Evolutionary conservation across 2,329 filamentous ascomycete genomes (phyloP), one percentile per base, ranked within the genome.

Genomic region (Thelonectria discophora): DNA sequence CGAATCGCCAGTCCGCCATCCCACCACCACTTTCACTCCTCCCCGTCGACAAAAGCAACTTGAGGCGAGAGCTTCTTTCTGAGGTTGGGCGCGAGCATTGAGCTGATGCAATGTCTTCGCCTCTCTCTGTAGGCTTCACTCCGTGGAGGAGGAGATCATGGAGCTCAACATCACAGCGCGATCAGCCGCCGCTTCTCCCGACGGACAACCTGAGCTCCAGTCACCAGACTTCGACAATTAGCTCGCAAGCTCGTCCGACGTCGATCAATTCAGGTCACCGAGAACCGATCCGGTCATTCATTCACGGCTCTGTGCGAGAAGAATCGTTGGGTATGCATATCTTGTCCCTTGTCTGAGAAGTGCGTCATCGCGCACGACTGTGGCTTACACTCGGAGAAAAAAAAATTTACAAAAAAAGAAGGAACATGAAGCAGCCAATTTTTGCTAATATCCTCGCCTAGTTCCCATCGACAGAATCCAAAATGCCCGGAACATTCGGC

Each of bases 401-500:
- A 46, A 18, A 46, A 46, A 46, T n/a, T n/a, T n/a, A n/a, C n/a
- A n/a, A n/a, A 20, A 18, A 45, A 20, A 18, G 18, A 3, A 15
- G 4, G 11, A 42, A 18, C 24, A 42, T 3, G 7, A 42, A 42
- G n/a, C 39, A 45, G 12, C n/a, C 21, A 20, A 27, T 27, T 8
- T 47, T 5, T 47, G 27, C 58, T 55, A 56, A 61, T 42, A 3
- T 32, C 15, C 20, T 18, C 37, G 3, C 32, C 10, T 65, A 86
- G 83, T 79, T 40, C 82, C 84, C 17, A 73, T 86, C 77, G 91
- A 94, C 73, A 90, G 87, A 69, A 85, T 87, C 17, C 87, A 92
- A 69, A 91, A 92, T 76, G 90, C 92, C 34, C 87, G 89, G 61
- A 91, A 88, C 66, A 90, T 97, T 42, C 90, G 93, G 65, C 90